Base-by-base conservation (phyloP, 2,329 filamentous ascomycete species). In the Aspergillus pseudoterreus region DNA sequence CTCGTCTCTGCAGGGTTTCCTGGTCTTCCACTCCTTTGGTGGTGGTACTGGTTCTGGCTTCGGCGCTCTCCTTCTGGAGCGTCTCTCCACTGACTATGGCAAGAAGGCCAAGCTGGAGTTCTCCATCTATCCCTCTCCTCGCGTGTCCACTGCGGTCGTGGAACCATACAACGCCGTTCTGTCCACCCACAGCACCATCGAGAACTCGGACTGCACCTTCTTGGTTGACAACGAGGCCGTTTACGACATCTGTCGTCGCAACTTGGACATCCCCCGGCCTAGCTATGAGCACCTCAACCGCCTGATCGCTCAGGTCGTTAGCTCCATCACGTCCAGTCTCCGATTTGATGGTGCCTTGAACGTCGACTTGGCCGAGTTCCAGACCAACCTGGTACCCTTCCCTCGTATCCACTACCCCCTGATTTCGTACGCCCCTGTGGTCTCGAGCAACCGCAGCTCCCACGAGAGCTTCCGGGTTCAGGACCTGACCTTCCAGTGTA, bases 401-500 rank as follows among this genome's bases (percentile, higher is more conserved):
- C 83, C 83, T 21, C 78, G 83, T 66, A 85, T 86, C 59, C 83
- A 86, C 68, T 86, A 85, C 66, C 83, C 83, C 39, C 70, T 86
- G 57, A 84, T 86, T 70, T 81, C 78, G 60, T 86, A 85, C 61
- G 82, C 83, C 1, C 83, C 83, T 2, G 82, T 86, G 49, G 77
- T 85, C 53, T 82, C 79, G 27, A 83, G 84, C 53, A 79, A 82
- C 77, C 89, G 88, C 82, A 90, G 87, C 72, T 82, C 85, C 44
- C 89, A 94, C 68, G 89, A 94, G 78, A 90, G 87, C 78, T 92
- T 92, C 83, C 90, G 90, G 79, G 86, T 91, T 50, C 81, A 84
- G 56, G 90, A 94, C 57, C 72, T 86, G 59, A 86, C 83, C 57
- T 79, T 83, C 64, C 82, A 85, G 67, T 84, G 82, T 83, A 74